These are phyloP conservation scores for Crepidotus variabilis DNA, from an alignment of 768 basidiomycete genomes.

Conservation along the genomic window DNA sequence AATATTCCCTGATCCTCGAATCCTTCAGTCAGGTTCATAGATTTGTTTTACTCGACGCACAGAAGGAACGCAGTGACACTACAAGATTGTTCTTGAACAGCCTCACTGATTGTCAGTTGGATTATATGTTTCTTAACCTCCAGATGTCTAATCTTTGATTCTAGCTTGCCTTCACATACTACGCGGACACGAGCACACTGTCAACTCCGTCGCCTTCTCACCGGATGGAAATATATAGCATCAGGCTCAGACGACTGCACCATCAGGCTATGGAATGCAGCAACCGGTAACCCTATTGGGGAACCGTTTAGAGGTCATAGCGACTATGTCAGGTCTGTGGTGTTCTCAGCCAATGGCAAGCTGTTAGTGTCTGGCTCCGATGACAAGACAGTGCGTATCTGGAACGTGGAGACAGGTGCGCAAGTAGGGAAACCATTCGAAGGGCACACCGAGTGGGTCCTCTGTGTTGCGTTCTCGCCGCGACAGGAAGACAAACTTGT, in stretches of 20 bases:
- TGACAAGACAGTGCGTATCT: slow-evolving; percentile 77
- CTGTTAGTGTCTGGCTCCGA: slow-evolving; percentile 66
- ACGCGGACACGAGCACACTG: not conserved
- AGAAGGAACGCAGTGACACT: no score
- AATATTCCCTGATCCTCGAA: no score
- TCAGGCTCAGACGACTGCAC: slow-evolving; percentile 7
- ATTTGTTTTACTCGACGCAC: no score
- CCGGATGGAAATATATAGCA: slow-evolving; percentile 6
- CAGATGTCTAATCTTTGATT: not conserved
- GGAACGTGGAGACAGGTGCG: slow-evolving; percentile 65
- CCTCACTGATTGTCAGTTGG: slow-evolving; percentile 2
- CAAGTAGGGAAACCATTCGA: slow-evolving; percentile 56
- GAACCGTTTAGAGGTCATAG: not conserved
- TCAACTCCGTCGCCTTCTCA: slow-evolving; percentile 10
- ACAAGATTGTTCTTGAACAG: slow-evolving; percentile 2
- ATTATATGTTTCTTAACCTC: not conserved
- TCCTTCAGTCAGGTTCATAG: no score
- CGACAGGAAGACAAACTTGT: slow-evolving; percentile 72
- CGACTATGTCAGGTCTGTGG: slow-evolving; percentile 3
- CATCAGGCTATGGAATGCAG: slow-evolving; percentile 9
- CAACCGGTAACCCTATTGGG: slow-evolving; percentile 1
- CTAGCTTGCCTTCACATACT: slow-evolving; percentile 1
- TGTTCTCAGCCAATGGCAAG: slow-evolving; percentile 51
- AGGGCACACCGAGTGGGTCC: slow-evolving; percentile 84
- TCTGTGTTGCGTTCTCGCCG: slow-evolving; percentile 88